Base-by-base conservation (phyloP, 75 land plant genomes). In the Sequoiadendron giganteum region DNA sequence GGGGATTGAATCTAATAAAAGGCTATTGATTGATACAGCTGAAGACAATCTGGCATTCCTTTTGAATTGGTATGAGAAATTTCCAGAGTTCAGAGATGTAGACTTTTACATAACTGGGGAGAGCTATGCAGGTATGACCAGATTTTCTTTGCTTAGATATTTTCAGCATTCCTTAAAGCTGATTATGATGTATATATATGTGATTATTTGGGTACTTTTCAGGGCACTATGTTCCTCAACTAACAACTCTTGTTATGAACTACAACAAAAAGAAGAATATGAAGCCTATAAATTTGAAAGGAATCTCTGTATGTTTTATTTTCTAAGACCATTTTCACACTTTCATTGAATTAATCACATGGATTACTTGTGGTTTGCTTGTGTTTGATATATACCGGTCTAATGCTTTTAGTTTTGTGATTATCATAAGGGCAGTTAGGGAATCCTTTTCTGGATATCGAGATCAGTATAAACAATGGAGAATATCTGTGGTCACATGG, bases 171-270 rank as follows among this genome's bases (percentile, higher is more conserved):
- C 43, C 43, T 42, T 42, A 42, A 42, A 42, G 4, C 43, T 42
- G 4, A 42, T 1, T 42, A 42, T 42, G 1, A 42, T 42, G 4
- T 42, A 42, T 1, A 36, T 0, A 36, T 36, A 0, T 36, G 38
- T 36, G 38, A 42, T 42, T 42, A 1, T 3, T 3, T 42, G 3
- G 3, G 43, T 3, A 1, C 43, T 42, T 42, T 42, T 42, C 91
- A 94, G 94, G 95, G 34, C 95, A 94, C 80, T 94, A 94, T 70
- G 85, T 92, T 43, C 94, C 95, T 30, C 95, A 93, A 82, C 85
- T 94, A 30, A 93, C 92, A 43, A 48, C 88, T 47, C 88, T 90
- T 40, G 82, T 92, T 28, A 2, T 92, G 85, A 75, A 94, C 10
- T 87, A 87, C 52, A 93, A 93, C 83, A 84, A 87, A 34, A 79